Conservation (phyloP, 2,329 filamentous ascomycete genomes). For the Aspergillus jensenii region DNA sequence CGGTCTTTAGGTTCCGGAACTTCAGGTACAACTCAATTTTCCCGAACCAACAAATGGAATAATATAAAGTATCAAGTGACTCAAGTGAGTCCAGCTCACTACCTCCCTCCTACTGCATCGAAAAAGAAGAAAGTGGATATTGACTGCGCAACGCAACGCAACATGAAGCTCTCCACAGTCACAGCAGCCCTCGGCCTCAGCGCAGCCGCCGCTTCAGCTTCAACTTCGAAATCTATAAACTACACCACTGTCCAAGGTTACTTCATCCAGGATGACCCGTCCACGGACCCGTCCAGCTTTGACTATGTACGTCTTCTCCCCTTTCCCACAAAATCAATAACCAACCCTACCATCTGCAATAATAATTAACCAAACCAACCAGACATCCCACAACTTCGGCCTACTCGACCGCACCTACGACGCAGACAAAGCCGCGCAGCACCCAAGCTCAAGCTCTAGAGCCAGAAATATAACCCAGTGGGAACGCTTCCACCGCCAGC, state of each 20-base stretch:
- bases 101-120: too few species aligned
- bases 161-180: slow-evolving; percentile 62
- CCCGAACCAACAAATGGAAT: neutral
- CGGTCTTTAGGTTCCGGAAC: too few species aligned
- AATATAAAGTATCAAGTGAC: neutral
- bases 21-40: neutral
- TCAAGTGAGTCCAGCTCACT: neutral
- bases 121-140: neutral
- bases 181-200: slow-evolving; percentile 67
- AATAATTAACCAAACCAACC: neutral
- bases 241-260: slow-evolving; percentile 48
- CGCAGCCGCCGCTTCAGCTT: slow-evolving; percentile 67
- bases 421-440: slow-evolving; percentile 30
- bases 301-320: slow-evolving; percentile 43
- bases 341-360: neutral
- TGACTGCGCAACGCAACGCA: neutral
- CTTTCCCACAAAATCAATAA: neutral
- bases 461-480: slow-evolving; percentile 50
- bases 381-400: slow-evolving; percentile 48
- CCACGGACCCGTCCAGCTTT: slow-evolving; percentile 47
- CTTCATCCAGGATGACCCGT: slow-evolving; percentile 50
- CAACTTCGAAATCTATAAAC: slow-evolving; percentile 21
- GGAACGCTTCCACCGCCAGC: slow-evolving; percentile 54
- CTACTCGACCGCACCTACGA: slow-evolving; percentile 50
- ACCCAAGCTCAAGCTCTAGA: slow-evolving; percentile 15